Evolutionary conservation across 129 eudicot genomes (phyloP), one percentile per base, ranked within the genome.

Genomic region (Saussurea involucrata): DNA sequence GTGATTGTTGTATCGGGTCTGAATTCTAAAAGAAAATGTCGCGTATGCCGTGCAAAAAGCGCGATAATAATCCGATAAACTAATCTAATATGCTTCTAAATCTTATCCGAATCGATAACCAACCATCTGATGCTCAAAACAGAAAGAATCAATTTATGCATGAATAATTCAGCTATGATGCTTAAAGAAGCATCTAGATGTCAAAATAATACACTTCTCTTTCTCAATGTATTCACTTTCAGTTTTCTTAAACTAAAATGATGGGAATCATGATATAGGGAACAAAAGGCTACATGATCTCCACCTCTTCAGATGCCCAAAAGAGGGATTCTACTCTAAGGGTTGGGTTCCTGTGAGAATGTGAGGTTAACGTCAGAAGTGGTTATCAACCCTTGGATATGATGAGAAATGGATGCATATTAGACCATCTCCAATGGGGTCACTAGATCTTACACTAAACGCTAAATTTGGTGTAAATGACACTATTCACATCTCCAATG

Each of bases 251-350:
- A 73, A 80, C 74, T 34, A 73, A 66, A 73, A 80, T 46, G 63
- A 28, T 72, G 76, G 72, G 86, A 66, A 82, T 82, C 75, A 70
- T 63, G 69, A 33, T 65, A 60, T 64, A 63, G 75, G 82, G 64
- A 5, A 60, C 57, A 67, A 83, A 83, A 60, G 72, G 73, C 83
- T 72, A 68, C 68, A 37, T 55, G 78, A 28, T 83, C 74, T 78
- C 80, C 83, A 78, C 83, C 58, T 68, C 79, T 67, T 17, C 29
- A 58, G 83, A 83, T 83, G 83, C 86, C 75, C 71, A 17, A 32
- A 76, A 77, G 71, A 55, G 66, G 31, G 71, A 81, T 42, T 72
- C 66, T 81, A 64, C 24, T 82, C 81, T 76, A 61, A 77, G 29
- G 29, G 29, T 27, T 3, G 29, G 29, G 29, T n/a, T n/a, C n/a